These are phyloP conservation scores for Stenocarpella maydis DNA, from an alignment of 2,329 filamentous ascomycete species.

Conservation along the genomic window DNA sequence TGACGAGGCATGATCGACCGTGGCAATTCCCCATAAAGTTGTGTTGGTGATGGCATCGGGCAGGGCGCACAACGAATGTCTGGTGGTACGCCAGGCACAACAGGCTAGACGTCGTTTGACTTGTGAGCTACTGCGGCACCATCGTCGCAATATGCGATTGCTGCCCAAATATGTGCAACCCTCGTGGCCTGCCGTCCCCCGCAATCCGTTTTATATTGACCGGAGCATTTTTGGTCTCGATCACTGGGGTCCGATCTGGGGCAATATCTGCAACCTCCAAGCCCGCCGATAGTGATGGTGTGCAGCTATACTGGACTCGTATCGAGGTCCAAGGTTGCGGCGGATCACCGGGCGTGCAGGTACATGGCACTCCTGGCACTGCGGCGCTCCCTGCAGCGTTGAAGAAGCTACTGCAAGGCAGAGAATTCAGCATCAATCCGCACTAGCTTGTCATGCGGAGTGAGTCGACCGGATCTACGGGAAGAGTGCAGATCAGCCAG, in stretches of 20 bases:
- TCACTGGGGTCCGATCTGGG: neutral
- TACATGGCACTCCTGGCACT: neutral
- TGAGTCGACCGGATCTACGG: conserved; percentile 13
- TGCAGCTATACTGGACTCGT: neutral
- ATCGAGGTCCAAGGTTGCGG: neutral
- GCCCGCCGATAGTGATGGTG: conserved; percentile 14
- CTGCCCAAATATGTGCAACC: conserved; percentile 18
- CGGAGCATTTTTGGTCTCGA: conserved; percentile 20
- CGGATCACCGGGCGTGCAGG: no score
- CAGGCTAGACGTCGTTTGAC: neutral
- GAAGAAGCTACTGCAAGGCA: conserved; percentile 10
- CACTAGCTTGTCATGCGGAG: neutral
- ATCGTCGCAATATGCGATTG: neutral
- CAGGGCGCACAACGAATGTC: neutral
- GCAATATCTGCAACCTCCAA: conserved; percentile 1
- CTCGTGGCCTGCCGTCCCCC: conserved; percentile 16
- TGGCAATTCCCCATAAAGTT: neutral
- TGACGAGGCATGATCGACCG: neutral
- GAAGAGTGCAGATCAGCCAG: conserved; percentile 17
- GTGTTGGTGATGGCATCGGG: conserved; percentile 3
- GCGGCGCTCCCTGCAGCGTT: neutral
- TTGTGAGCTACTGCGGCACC: neutral
- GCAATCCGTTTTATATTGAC: conserved; percentile 18
- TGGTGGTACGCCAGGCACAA: neutral
- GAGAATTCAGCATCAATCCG: neutral